A percentile compares a stretch with the other conserved stretches of the same genome.
Conservation (phyloP, 2,329 filamentous ascomycete genomes). For the Dactylellina cionopaga region DNA sequence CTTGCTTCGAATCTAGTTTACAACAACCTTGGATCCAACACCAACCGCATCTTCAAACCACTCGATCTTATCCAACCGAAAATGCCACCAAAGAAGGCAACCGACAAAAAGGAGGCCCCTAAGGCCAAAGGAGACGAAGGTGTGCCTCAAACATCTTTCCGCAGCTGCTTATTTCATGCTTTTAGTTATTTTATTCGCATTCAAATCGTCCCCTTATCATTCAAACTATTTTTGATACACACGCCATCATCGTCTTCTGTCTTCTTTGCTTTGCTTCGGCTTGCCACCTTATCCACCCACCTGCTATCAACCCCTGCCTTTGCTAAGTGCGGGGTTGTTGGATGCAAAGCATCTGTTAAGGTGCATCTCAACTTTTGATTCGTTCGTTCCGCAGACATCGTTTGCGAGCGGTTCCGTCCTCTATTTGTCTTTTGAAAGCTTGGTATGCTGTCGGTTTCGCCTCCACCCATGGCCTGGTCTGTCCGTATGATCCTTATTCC, state of each 20-base stretch:
- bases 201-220: no score
- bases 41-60: neutral
- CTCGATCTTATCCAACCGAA: conserved; percentile 12
- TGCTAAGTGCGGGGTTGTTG: conserved; percentile 43
- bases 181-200: neutral
- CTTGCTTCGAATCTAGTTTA: conserved; percentile 43
- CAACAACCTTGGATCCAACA: conserved; percentile 13
- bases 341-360: conserved; percentile 43
- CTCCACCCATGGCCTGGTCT: conserved; percentile 32
- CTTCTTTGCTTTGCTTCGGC: neutral
- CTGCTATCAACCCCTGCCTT: conserved; percentile 41
- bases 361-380: conserved; percentile 52
- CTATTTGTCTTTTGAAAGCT: conserved; percentile 28
- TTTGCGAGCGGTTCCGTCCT: conserved; percentile 28
- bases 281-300: conserved; percentile 39
- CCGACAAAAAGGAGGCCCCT: conserved; percentile 48
- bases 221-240: neutral
- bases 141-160: conserved; percentile 23
- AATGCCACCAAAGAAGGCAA: conserved; percentile 48
- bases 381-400: conserved; percentile 3
- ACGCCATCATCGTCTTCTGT: conserved; percentile 1
- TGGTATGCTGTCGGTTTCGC: conserved; percentile 27
- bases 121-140: conserved; percentile 49
- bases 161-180: neutral
- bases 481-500: conserved; percentile 50